Base-by-base conservation (phyloP, 1,284 basidiomycete species). In the Microbotryum violaceum region DNA sequence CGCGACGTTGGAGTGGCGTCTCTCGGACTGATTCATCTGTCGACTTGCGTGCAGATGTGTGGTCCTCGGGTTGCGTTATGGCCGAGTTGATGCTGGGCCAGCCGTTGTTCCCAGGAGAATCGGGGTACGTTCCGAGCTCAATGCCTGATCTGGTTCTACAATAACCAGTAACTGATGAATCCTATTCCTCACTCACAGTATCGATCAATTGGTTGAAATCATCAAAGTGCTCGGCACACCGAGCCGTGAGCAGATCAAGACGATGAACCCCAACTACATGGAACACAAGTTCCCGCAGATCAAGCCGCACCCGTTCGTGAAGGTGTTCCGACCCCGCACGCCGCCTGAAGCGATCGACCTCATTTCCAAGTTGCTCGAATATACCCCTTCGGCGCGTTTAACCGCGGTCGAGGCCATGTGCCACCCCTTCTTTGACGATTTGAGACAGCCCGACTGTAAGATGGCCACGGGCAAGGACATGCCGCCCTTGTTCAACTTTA, bases 201-300 rank as follows among this genome's bases (percentile, higher is more conserved):
- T 99, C 74, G 94, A 99, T 79, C 94, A 99, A 80, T 78, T 99
- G 71, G 94, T 99, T 55, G 94, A 99, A 79, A 99, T 99, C 74
- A 99, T 99, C 86, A 99, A 99, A 79, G 92, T 99, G 49, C 84
- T 99, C 65, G 94, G 94, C 23, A 99, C 96, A 25, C 94, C 94
- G 1, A 94, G 94, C 62, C 82, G 94, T 71, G 96, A 98, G 76
- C 96, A 99, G 78, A 99, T 99, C 84, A 97, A 97, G 86, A 97
- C 96, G 70, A 99, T 99, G 94, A 99, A 99, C 79, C 94, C 96
- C 56, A 76, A 82, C 76, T 99, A 99, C 80, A 98, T 98, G 96
- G 96, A 99, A 77, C 94, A 99, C 85, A 97, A 97, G 78, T 99
- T 99, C 82, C 94, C 94, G 9, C 94, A 98, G 78, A 99, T 99